Conservation (phyloP, 768 basidiomycete genomes). For the Suillus variegatus region DNA sequence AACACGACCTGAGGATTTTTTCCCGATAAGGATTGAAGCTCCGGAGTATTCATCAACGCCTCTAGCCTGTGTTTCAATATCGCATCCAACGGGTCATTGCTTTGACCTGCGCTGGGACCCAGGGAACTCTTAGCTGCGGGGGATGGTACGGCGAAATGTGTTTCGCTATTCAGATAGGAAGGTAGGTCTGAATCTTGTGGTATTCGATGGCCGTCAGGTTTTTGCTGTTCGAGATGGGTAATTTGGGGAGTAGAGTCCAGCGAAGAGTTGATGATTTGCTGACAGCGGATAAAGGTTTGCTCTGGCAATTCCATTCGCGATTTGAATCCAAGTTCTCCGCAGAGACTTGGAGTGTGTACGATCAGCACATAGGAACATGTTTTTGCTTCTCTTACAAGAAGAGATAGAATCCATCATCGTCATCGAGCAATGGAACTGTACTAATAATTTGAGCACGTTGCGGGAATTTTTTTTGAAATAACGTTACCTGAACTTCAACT, state of each 20-base stretch:
- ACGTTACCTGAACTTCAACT: constrained; percentile 89
- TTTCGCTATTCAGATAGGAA: constrained; percentile 50
- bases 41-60: constrained; percentile 31
- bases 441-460: constrained; percentile 7
- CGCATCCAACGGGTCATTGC: constrained; percentile 21
- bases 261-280: constrained; percentile 57
- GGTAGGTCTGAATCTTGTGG: constrained; percentile 60
- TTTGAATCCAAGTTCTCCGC: constrained; percentile 90
- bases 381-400: constrained; percentile 90
- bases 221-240: constrained; percentile 32
- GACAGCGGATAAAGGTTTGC: constrained; percentile 75
- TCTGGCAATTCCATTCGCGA: constrained; percentile 65
- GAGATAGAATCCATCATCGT: constrained; percentile 87
- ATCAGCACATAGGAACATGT: constrained; percentile 94
- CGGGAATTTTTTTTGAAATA: constrained; percentile 1
- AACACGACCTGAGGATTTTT: constrained; percentile 41
- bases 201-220: constrained; percentile 26
- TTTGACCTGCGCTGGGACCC: constrained; percentile 18
- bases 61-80: constrained; percentile 31
- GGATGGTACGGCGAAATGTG: constrained; percentile 45
- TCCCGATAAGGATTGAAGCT: constrained; percentile 27
- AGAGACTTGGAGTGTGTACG: constrained; percentile 92
- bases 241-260: constrained; percentile 18
- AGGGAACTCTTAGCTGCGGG: constrained; percentile 21
- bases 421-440: constrained; percentile 94